phyloP scores from a whole-genome alignment of 2,329 filamentous ascomycete species.

The Nannizziopsis arthrosporioides region DNA sequence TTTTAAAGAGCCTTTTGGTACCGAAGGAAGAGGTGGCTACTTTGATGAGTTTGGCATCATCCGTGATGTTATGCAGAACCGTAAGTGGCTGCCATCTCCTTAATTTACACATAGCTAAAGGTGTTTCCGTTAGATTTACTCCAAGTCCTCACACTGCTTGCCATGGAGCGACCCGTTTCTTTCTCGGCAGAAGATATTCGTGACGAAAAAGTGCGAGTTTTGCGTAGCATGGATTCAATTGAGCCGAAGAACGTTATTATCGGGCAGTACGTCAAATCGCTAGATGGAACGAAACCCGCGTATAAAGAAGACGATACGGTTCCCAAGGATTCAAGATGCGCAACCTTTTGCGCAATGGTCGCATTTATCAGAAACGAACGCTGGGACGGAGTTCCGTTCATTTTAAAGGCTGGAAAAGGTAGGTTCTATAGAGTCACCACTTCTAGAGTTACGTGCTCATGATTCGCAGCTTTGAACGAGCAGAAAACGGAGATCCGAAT shows the following conservation, averaged over 20 bases:
- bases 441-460: constrained; percentile 1
- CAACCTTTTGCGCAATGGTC: constrained; percentile 93
- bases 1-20: constrained; percentile 99
- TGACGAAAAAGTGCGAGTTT: constrained; percentile 92
- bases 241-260: constrained; percentile 99
- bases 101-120: neutral
- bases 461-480: constrained; percentile 69
- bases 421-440: neutral
- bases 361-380: constrained; percentile 99
- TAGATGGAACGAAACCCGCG: constrained; percentile 89
- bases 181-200: constrained; percentile 97
- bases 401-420: constrained; percentile 94
- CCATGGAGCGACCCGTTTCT: constrained; percentile 96
- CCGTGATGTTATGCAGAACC: constrained; percentile 99
- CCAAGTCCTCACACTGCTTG: constrained; percentile 87
- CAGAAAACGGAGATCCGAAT: constrained; percentile 99
- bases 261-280: constrained; percentile 90
- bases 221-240: constrained; percentile 84
- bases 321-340: constrained; percentile 91
- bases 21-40: constrained; percentile 93
- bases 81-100: constrained; percentile 29
- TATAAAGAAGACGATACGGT: constrained; percentile 99
- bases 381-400: constrained; percentile 98
- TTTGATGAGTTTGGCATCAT: constrained; percentile 99
- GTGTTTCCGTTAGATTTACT: constrained; percentile 54